phyloP scores from a whole-genome alignment of 345 rosid genomes.

The Pistacia vera region DNA sequence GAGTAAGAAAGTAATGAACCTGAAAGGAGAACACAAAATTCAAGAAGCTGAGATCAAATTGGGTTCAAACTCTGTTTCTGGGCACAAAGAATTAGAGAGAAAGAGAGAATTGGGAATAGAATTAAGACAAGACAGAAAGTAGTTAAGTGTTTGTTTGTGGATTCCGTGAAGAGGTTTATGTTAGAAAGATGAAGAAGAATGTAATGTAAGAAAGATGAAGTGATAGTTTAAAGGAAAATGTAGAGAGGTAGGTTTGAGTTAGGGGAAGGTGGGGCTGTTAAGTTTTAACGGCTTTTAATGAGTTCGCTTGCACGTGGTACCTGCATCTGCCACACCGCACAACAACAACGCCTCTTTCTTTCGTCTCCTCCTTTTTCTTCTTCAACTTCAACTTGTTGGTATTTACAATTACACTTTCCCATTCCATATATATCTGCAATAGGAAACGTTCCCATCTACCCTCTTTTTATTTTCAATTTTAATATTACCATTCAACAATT shows the following conservation, averaged over 20 bases:
- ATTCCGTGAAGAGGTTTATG: background rate
- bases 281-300: constrained; percentile 40
- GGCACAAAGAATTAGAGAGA: constrained; percentile 25
- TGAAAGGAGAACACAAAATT: constrained; percentile 18
- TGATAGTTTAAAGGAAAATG: constrained; percentile 26
- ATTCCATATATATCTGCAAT: constrained; percentile 2
- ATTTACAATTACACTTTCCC: background rate
- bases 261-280: constrained; percentile 45
- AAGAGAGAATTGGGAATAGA: background rate
- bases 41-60: constrained; percentile 24
- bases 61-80: constrained; percentile 13
- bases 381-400: background rate
- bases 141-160: background rate
- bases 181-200: background rate
- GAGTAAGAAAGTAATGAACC: constrained; percentile 20
- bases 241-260: constrained; percentile 57
- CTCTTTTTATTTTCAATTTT: background rate
- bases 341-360: constrained; percentile 2
- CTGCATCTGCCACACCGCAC: constrained; percentile 44
- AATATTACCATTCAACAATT: too few relatives aligned
- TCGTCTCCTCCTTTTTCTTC: background rate
- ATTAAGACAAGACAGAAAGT: background rate
- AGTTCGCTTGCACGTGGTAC: constrained; percentile 53
- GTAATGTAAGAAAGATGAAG: background rate
- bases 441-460: constrained; percentile 39